Percentiles rank a stretch among this genome's conserved stretches.
These are phyloP conservation scores for Plectosphaerella cucumerina DNA, from an alignment of 2,329 filamentous ascomycete genomes.

Conservation along the genomic window DNA sequence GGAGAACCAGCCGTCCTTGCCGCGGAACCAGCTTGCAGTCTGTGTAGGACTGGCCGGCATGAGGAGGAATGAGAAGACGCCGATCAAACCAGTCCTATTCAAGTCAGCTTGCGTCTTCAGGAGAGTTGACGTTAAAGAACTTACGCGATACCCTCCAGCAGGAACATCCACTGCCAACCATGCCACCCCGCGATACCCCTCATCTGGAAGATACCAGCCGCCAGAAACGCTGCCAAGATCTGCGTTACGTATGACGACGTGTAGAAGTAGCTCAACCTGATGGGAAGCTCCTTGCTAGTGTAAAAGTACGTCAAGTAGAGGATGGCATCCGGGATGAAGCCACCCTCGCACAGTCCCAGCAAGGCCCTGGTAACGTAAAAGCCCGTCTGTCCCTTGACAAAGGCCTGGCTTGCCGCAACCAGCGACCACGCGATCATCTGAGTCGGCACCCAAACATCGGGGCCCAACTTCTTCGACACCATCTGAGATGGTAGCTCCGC, in stretches of 20 bases:
- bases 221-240: constrained; percentile 47
- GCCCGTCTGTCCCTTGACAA: constrained; percentile 19
- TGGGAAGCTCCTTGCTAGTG: constrained; percentile 57
- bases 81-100: constrained; percentile 23
- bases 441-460: constrained; percentile 44
- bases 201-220: constrained; percentile 49
- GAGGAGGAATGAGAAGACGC: constrained; percentile 37
- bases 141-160: constrained; percentile 29
- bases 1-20: constrained; percentile 52
- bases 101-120: neutral
- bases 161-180: constrained; percentile 50
- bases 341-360: constrained; percentile 49
- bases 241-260: constrained; percentile 49
- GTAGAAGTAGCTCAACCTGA: constrained; percentile 64
- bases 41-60: constrained; percentile 54
- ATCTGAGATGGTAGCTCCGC: constrained; percentile 52
- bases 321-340: constrained; percentile 49
- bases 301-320: constrained; percentile 61
- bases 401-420: constrained; percentile 26
- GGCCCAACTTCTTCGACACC: constrained; percentile 44
- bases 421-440: constrained; percentile 33
- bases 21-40: constrained; percentile 50
- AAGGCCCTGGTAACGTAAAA: constrained; percentile 27
- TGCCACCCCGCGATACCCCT: constrained; percentile 42
- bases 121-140: constrained; percentile 1